Evolutionary conservation across 768 basidiomycete species (phyloP), one percentile per base, ranked within the genome.

Genomic region (Rhizopogon vulgaris): DNA sequence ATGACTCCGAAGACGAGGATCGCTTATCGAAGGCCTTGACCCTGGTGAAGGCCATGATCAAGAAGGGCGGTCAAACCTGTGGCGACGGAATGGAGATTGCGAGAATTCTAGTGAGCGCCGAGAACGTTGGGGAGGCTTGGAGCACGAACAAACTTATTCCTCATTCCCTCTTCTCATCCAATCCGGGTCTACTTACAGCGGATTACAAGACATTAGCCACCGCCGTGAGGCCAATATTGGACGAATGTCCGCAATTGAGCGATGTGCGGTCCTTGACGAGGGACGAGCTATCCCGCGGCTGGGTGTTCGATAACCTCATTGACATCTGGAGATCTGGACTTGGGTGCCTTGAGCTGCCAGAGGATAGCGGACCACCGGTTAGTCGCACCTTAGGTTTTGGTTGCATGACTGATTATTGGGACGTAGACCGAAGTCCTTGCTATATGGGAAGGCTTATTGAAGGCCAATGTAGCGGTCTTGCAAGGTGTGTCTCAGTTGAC

Each of bases 401-500:
- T 14, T 42, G 51, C 41, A 51, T 41, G 39, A 48, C 17, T 46
- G 18, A 56, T 12, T 25, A n/a, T 37, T 48, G 22, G 36, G 41
- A 53, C 38, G 6, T 47, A 82, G 77, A 56, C 59, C 1, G 78
- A 81, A 53, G 66, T 85, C 3, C 59, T 78, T 6, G 71, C 69
- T 12, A 72, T 81, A 7, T 89, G 85, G 86, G 68, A 74, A 36
- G 76, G 77, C 38, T 62, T 89, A 30, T 56, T 87, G 37, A 73
- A 71, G 47, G 73, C 77, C 3, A 78, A 78, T 30, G 72, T 80
- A 14, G 60, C 71, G 0, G 60, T 66, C 46, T 64, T 79, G 5
- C 68, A 79, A 69, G 74, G 83, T 82, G 36, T 15, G 68, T 61
- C 8, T 34, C 27, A 12, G 22, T n/a, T 48, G 24, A 51, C 15